These are phyloP conservation scores for Yamadazyma atlantica DNA, from an alignment of 1,139 yeast genomes.

Conservation along the genomic window DNA sequence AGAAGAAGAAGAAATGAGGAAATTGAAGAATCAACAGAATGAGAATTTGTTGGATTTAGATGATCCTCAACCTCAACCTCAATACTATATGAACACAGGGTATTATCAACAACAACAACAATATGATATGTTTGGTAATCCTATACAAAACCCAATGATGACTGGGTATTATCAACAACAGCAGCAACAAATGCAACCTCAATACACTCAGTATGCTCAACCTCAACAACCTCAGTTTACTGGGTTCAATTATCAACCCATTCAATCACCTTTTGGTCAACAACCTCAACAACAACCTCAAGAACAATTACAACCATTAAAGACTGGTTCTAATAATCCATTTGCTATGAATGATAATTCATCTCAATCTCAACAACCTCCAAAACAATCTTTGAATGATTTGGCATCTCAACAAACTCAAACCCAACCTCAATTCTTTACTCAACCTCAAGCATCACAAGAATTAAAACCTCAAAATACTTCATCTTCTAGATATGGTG, in stretches of 20 bases:
- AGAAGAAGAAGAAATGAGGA: slow-evolving; percentile 85
- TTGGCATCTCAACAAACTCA: slow-evolving; percentile 14
- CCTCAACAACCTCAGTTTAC: slow-evolving; percentile 24
- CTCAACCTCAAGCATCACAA: slow-evolving; percentile 23
- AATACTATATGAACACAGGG: slow-evolving; percentile 22
- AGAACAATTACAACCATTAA: slow-evolving; percentile 53
- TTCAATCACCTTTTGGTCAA: slow-evolving; percentile 3
- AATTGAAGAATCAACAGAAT: slow-evolving; percentile 46
- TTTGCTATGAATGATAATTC: slow-evolving; percentile 57
- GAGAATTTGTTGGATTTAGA: slow-evolving; percentile 56
- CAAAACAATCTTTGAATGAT: slow-evolving; percentile 16
- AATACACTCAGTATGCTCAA: slow-evolving; percentile 23
- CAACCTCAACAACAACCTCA: slow-evolving; percentile 30
- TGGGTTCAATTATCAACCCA: slow-evolving; percentile 26
- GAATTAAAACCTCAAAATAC: slow-evolving; percentile 30
- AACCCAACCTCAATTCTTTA: slow-evolving; percentile 23
- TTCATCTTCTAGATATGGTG: slow-evolving; percentile 45
- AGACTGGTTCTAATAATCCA: slow-evolving; percentile 89
- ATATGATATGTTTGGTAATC: slow-evolving; percentile 80
- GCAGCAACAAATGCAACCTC: slow-evolving; percentile 17
- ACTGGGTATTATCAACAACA: slow-evolving; percentile 44
- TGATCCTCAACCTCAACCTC: slow-evolving; percentile 41
- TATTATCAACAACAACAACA: slow-evolving; percentile 29
- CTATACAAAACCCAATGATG: slow-evolving; percentile 56
- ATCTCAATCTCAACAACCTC: slow-evolving; percentile 21